phyloP scores from a whole-genome alignment of 1,284 basidiomycete species.

The Laetiporus sulphureus region DNA sequence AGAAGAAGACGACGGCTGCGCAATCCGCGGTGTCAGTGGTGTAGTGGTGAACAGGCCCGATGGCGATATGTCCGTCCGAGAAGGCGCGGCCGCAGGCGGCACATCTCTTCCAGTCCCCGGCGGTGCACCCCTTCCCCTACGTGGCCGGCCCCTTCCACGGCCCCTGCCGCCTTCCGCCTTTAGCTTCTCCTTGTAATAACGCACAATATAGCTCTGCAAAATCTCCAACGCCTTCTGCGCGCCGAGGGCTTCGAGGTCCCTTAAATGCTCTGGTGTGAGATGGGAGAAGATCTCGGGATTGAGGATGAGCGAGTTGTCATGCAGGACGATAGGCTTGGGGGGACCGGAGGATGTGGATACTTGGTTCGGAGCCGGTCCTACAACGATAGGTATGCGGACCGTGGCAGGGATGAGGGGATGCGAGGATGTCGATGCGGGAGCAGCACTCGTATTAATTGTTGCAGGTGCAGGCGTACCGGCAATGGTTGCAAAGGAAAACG shows the following conservation, averaged over 20 bases:
- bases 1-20: constrained; percentile 15
- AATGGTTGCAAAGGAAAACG: too few relatives aligned
- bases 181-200: constrained; percentile 77
- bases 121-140: constrained; percentile 32
- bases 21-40: constrained; percentile 27
- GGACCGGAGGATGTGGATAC: constrained; percentile 21
- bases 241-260: constrained; percentile 74
- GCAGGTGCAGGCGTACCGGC: constrained; percentile 7
- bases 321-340: constrained; percentile 73
- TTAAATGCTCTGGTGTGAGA: constrained; percentile 67
- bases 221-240: constrained; percentile 80
- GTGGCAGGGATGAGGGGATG: constrained; percentile 27
- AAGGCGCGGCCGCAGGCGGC: constrained; percentile 7
- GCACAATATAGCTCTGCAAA: constrained; percentile 79
- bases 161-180: constrained; percentile 37
- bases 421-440: neutral
- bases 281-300: constrained; percentile 82
- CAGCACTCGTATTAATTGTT: constrained; percentile 9
- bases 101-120: constrained; percentile 19
- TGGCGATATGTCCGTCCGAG: constrained; percentile 9
- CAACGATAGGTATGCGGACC: constrained; percentile 52
- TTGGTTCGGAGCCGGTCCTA: constrained; percentile 32
- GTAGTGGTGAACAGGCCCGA: constrained; percentile 32
- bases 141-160: constrained; percentile 34
- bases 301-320: constrained; percentile 79